A percentile compares a stretch with the other conserved stretches of the same genome.
Evolutionary conservation across 2,329 filamentous ascomycete genomes (phyloP).

Genomic region (Aureobasidium sp.): DNA sequence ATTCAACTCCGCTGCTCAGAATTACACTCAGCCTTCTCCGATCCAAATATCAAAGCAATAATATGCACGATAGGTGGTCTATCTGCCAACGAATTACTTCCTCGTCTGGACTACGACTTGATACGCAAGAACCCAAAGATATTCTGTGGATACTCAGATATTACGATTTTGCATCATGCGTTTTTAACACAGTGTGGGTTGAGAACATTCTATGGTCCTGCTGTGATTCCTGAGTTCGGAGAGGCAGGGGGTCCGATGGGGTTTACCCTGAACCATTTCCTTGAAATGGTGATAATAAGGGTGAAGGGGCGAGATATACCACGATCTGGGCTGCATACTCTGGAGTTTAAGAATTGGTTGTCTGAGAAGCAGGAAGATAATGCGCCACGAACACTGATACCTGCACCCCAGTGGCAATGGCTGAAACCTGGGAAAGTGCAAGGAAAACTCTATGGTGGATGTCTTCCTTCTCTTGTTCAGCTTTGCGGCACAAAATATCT

Average conservation of each 20-base stretch:
- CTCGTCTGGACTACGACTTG: constrained; percentile 21
- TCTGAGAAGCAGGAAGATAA: neutral
- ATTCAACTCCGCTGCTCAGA: constrained; percentile 16
- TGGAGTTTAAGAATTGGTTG: constrained; percentile 10
- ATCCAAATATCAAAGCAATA: constrained; percentile 19
- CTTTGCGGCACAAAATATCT: constrained; percentile 4
- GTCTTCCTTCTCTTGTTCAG: constrained; percentile 11
- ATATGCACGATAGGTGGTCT: constrained; percentile 22
- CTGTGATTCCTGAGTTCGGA: constrained; percentile 19
- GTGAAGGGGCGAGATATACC: neutral
- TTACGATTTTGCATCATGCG: constrained; percentile 22
- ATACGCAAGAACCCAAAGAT: constrained; percentile 24
- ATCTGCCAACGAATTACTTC: constrained; percentile 21
- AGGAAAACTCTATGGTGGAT: constrained; percentile 11
- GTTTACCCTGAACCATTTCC: constrained; percentile 18
- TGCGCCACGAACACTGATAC: neutral
- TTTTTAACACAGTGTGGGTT: constrained; percentile 15
- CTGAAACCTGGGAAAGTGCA: constrained; percentile 10
- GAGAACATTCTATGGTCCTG: constrained; percentile 24
- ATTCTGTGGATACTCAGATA: constrained; percentile 25
- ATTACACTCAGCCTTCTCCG: constrained; percentile 19
- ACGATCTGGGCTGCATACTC: neutral
- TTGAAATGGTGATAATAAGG: neutral
- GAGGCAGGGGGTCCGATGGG: constrained; percentile 16
- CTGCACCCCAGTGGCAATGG: constrained; percentile 12